A percentile compares a stretch with the other conserved stretches of the same genome.
phyloP scores from a whole-genome alignment of 73 alveolate genomes.

The Tetrahymena elliotti region DNA sequence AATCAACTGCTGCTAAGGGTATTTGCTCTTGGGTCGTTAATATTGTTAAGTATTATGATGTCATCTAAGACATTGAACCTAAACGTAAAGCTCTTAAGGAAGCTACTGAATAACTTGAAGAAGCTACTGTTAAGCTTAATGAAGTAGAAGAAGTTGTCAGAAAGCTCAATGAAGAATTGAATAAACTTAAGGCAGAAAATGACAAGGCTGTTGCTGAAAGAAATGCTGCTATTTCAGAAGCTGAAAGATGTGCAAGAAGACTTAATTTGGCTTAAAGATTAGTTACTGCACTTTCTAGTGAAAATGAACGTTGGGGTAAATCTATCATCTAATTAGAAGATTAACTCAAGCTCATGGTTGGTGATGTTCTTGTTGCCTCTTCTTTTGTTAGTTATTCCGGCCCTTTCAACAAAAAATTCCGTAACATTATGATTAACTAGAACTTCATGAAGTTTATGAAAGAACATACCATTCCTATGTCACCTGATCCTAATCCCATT shows the following conservation, averaged over 20 bases:
- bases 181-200: conserved; percentile 83
- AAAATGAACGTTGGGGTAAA: conserved; percentile 94
- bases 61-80: conserved; percentile 98
- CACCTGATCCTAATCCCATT: conserved; percentile 95
- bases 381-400: conserved; percentile 99
- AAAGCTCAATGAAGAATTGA: conserved; percentile 78
- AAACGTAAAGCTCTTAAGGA: conserved; percentile 93
- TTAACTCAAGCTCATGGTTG: conserved; percentile 85
- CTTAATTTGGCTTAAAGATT: conserved; percentile 95
- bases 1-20: conserved; percentile 81
- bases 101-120: conserved; percentile 82
- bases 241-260: conserved; percentile 94
- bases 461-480: conserved; percentile 90
- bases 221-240: conserved; percentile 97
- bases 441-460: conserved; percentile 89
- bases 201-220: conserved; percentile 97
- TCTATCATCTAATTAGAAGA: conserved; percentile 73
- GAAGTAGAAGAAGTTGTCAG: conserved; percentile 88
- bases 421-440: conserved; percentile 90
- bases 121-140: conserved; percentile 91
- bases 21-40: conserved; percentile 90
- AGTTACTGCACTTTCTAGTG: conserved; percentile 92
- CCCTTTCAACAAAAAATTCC: conserved; percentile 96
- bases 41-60: conserved; percentile 94
- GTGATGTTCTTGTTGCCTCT: conserved; percentile 97